A percentile compares a stretch with the other conserved stretches of the same genome.
Evolutionary conservation across 805 yeast genomes (phyloP).

Genomic region (Hemisphaericaspora nanyangensis): DNA sequence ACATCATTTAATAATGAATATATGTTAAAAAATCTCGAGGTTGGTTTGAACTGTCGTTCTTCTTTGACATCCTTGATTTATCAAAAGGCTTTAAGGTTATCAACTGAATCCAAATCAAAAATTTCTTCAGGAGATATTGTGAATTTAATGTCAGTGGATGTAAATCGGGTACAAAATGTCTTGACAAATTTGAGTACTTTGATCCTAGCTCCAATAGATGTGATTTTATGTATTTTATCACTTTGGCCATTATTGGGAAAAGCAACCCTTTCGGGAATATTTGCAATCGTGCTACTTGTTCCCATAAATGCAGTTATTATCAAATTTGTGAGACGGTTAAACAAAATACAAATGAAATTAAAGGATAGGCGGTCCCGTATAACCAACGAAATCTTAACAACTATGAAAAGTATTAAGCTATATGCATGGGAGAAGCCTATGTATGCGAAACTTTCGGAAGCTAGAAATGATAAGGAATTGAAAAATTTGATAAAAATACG

Average conservation of each 20-base stretch:
- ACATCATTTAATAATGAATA: constrained; percentile 69
- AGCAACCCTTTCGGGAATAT: constrained; percentile 56
- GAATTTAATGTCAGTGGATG: constrained; percentile 76
- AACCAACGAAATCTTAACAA: constrained; percentile 55
- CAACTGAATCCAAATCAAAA: constrained; percentile 58
- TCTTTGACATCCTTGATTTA: constrained; percentile 66
- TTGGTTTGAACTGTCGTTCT: constrained; percentile 63
- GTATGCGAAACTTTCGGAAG: constrained; percentile 45
- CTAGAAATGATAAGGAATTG: constrained; percentile 59
- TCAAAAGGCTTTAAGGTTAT: constrained; percentile 64
- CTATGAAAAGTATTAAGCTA: constrained; percentile 61
- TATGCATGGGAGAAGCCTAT: constrained; percentile 72
- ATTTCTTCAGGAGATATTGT: constrained; percentile 76
- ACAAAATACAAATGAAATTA: constrained; percentile 54
- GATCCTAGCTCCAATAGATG: constrained; percentile 56
- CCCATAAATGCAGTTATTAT: constrained; percentile 54
- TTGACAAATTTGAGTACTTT: constrained; percentile 51
- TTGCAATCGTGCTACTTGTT: constrained; percentile 49
- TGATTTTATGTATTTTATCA: constrained; percentile 51
- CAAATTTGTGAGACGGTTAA: constrained; percentile 40
- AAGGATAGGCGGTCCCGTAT: constrained; percentile 59
- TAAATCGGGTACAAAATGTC: constrained; percentile 57
- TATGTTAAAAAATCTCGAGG: constrained; percentile 51
- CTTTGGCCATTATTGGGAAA: constrained; percentile 54
- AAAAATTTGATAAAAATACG: constrained; percentile 48